Evolutionary conservation across 768 basidiomycete species (phyloP).

Genomic region (Pulveroboletus sp.): DNA sequence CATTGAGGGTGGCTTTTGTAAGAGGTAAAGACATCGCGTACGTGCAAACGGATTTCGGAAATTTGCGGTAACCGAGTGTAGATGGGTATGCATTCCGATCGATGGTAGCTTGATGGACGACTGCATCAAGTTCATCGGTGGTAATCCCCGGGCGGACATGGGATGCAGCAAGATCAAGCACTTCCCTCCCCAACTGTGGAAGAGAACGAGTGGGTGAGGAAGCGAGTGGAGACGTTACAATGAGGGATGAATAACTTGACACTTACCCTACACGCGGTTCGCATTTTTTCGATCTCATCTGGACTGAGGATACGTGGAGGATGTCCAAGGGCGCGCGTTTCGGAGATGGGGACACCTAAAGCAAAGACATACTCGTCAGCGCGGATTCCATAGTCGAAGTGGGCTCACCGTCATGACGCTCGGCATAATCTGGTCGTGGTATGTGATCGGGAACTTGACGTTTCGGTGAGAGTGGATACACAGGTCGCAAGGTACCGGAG

Average conservation of each 20-base stretch:
- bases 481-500: constrained; percentile 75
- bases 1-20: constrained; percentile 1
- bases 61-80: constrained; percentile 85
- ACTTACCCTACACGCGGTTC: constrained; percentile 77
- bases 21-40: constrained; percentile 38
- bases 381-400: neutral
- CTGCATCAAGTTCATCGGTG: constrained; percentile 90
- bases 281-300: constrained; percentile 88
- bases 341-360: constrained; percentile 56
- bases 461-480: constrained; percentile 81
- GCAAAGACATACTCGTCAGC: constrained; percentile 1
- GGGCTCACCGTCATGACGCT: constrained; percentile 50
- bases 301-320: constrained; percentile 59
- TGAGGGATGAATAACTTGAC: neutral
- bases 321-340: constrained; percentile 53
- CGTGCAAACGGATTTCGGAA: constrained; percentile 97
- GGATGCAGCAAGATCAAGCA: constrained; percentile 89
- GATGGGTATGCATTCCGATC: constrained; percentile 92
- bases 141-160: constrained; percentile 87
- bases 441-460: constrained; percentile 81
- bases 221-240: neutral
- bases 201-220: neutral
- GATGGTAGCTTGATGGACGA: constrained; percentile 89
- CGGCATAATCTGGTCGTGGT: constrained; percentile 81
- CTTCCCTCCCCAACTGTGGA: constrained; percentile 76